Base-by-base conservation (phyloP, 352 stramenopile species). In the Phytophthora idaei region DNA sequence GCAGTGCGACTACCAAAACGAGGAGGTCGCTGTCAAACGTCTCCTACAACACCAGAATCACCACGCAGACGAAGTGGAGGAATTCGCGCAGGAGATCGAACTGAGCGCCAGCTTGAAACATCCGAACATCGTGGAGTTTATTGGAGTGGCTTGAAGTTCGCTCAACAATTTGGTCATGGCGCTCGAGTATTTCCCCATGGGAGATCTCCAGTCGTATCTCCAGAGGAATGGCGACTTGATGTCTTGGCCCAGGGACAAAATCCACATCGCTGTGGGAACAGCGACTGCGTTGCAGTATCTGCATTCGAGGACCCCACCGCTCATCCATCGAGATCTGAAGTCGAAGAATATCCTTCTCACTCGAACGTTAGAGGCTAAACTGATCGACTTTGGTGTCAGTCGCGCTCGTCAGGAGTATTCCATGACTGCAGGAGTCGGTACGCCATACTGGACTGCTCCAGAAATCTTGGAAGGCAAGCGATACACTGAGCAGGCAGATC, bases 401-500 rank as follows among this genome's bases (percentile, higher is more conserved):
- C 67, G 78, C 6, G 61, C 63, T 4, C 55, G 52, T 12, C 52
- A 75, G 0, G 73, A 76, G 25, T 60, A 61, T 28, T 72, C 65
- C 2, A 80, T 76, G 65, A 79, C 75, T 11, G 72, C 73, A 14
- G 74, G 83, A 8, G 74, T 74, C n/a, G 81, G 81, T 14, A 90
- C 76, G 8, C 74, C 73, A 2, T 81, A 61, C 52, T 92, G 81
- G 80, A 87, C 81, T 14, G 83, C 80, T 1, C 83, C 85, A 4
- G 85, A 93, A 56, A 78, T 92, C 14, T 63, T 92, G 3, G 55
- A 78, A 25, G 78, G 78, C 28, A 76, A 82, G 42, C 55, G 65
- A 2, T 92, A 85, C 67, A 74, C 73, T 11, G 74, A 87, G 34
- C 80, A 83, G 50, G 74, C 80, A 6, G 85, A 93, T 50, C 78